phyloP scores from a whole-genome alignment of 2,329 filamentous ascomycete species.

The Geosmithia putterillii region DNA sequence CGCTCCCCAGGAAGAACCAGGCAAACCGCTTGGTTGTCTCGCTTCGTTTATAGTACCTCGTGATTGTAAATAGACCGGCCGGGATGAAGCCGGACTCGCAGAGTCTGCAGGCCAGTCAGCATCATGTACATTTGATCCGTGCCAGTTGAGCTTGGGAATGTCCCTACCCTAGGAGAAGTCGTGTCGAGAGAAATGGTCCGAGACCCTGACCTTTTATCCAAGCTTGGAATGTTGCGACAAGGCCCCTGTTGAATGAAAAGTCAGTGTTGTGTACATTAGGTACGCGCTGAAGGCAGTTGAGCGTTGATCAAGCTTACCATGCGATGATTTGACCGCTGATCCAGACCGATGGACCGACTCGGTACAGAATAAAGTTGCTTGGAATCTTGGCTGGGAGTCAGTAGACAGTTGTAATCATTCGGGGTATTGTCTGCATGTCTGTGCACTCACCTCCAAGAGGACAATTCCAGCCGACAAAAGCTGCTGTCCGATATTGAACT shows the following conservation, averaged over 20 bases:
- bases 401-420: background rate
- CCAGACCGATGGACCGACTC: constrained; percentile 29
- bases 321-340: constrained; percentile 36
- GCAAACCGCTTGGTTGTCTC: constrained; percentile 40
- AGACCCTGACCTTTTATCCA: constrained; percentile 33
- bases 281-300: background rate
- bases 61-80: constrained; percentile 35
- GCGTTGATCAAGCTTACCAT: background rate
- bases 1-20: constrained; percentile 43
- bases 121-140: background rate
- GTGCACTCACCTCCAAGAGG: constrained; percentile 16
- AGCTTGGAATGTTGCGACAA: constrained; percentile 41
- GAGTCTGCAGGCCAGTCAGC: constrained; percentile 11
- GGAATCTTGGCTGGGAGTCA: constrained; percentile 8
- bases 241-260: constrained; percentile 25
- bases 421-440: background rate
- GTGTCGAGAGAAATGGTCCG: constrained; percentile 31
- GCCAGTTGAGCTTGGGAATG: background rate
- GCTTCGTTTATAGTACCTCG: constrained; percentile 39
- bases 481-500: constrained; percentile 34
- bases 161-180: constrained; percentile 32
- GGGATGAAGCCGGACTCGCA: constrained; percentile 44
- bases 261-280: background rate
- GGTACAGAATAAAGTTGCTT: constrained; percentile 10
- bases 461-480: constrained; percentile 35